phyloP scores from a whole-genome alignment of 1,284 basidiomycete species.

The Rhodofomes roseus region DNA sequence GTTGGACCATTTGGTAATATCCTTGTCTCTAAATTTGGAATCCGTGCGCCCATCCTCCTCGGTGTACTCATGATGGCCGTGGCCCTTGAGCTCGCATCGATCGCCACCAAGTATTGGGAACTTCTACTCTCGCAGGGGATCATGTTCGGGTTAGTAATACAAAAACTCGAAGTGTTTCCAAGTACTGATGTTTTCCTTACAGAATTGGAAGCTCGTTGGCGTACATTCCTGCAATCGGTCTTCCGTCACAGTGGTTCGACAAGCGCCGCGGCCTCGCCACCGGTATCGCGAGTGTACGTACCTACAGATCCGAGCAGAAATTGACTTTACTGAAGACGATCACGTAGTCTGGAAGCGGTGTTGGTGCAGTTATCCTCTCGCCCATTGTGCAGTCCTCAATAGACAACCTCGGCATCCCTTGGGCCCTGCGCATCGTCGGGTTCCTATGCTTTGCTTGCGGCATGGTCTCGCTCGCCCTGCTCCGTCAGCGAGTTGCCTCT shows the following conservation, averaged over 20 bases:
- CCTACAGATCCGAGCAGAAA: no score
- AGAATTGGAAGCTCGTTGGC: conserved; percentile 4
- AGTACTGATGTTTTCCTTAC: not conserved
- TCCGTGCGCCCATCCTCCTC: conserved; percentile 3
- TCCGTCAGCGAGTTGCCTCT: conserved; percentile 2
- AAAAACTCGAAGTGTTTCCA: not conserved
- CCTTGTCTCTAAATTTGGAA: conserved; percentile 5
- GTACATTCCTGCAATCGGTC: conserved; percentile 2
- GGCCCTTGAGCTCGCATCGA: conserved; percentile 5
- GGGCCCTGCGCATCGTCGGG: conserved; percentile 8
- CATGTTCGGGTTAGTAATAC: conserved; percentile 6
- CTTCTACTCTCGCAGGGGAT: conserved; percentile 7
- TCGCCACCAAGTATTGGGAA: conserved; percentile 5
- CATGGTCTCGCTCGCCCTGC: conserved; percentile 1
- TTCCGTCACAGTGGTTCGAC: conserved; percentile 6
- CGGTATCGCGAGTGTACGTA: conserved; percentile 5
- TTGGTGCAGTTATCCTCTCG: conserved; percentile 1
- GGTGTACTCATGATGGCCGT: conserved; percentile 4
- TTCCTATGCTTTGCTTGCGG: conserved; percentile 5
- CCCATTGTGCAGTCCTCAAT: conserved; percentile 3
- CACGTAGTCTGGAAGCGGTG: conserved; percentile 3
- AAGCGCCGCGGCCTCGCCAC: conserved; percentile 6
- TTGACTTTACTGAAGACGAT: no score
- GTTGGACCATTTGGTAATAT: conserved; percentile 5
- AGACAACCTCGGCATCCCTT: conserved; percentile 1